Evolutionary conservation across 78 protist species (phyloP).

Genomic region (Trichosphaerium sp.): DNA sequence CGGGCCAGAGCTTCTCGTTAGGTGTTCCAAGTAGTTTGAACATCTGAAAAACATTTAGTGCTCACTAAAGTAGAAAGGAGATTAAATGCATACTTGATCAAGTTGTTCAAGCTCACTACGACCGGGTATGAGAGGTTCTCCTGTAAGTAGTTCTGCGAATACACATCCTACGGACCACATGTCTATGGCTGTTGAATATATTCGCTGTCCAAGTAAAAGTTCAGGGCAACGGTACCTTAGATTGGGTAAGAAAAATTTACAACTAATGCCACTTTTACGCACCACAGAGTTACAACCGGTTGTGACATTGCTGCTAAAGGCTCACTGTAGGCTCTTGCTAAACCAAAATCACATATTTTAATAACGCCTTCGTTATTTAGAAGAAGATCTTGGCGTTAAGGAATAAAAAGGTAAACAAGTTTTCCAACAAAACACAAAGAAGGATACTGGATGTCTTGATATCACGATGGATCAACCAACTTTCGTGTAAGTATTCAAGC

Average conservation of each 20-base stretch:
- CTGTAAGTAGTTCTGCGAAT: constrained; percentile 86
- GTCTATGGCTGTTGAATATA: constrained; percentile 82
- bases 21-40: constrained; percentile 53
- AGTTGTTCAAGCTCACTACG: constrained; percentile 88
- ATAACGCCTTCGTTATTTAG: too few species aligned
- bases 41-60: too few species aligned
- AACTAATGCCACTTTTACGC: too few species aligned
- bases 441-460: background rate
- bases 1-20: constrained; percentile 35
- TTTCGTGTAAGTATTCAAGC: constrained; percentile 40
- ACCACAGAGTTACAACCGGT: constrained; percentile 78
- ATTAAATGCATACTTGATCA: too few species aligned
- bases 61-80: too few species aligned
- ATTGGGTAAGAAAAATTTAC: too few species aligned
- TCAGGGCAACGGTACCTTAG: constrained; percentile 94
- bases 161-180: constrained; percentile 93
- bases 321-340: constrained; percentile 75
- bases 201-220: constrained; percentile 70
- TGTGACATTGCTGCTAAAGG: constrained; percentile 71
- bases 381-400: background rate
- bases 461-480: constrained; percentile 63
- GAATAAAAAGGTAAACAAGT: constrained; percentile 37
- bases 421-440: constrained; percentile 19
- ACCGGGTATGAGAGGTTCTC: constrained; percentile 88
- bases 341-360: constrained; percentile 96